Percentiles rank a stretch among this genome's conserved stretches.
Conservation (phyloP, 495 filamentous ascomycete species). For the Platismatia glauca region DNA sequence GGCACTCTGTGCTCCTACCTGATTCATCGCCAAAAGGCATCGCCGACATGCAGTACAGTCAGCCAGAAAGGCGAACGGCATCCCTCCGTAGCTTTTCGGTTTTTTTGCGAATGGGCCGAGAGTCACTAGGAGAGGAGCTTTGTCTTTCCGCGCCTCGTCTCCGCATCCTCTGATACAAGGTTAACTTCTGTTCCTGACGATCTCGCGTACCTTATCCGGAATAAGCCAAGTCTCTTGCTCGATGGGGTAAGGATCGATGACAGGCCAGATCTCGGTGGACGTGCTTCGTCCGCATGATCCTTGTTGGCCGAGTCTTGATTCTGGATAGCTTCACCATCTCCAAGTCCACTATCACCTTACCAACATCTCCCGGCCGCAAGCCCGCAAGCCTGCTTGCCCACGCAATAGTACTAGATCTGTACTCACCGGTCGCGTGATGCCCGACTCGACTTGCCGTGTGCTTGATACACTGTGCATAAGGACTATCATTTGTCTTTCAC, state of each 20-base stretch:
- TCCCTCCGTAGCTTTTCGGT: not conserved
- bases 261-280: conserved; percentile 2
- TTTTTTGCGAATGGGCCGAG: no score
- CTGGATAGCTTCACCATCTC: not conserved
- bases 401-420: not conserved
- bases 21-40: not conserved
- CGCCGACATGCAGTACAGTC: not conserved
- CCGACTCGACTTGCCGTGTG: not conserved
- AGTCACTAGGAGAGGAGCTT: no score
- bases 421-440: not conserved
- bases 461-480: not conserved
- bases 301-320: not conserved
- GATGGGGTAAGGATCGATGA: not conserved
- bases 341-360: no score
- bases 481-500: not conserved
- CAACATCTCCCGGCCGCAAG: not conserved
- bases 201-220: conserved; percentile 6
- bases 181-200: conserved; percentile 13
- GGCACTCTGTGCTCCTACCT: no score
- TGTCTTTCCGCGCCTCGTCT: conserved; percentile 9
- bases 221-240: not conserved
- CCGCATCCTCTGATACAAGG: conserved; percentile 8
- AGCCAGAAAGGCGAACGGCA: not conserved
- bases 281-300: not conserved
- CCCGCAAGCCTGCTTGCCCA: not conserved